Conservation (phyloP, 75 land plant species). For the Adiantum capillusveneris region DNA sequence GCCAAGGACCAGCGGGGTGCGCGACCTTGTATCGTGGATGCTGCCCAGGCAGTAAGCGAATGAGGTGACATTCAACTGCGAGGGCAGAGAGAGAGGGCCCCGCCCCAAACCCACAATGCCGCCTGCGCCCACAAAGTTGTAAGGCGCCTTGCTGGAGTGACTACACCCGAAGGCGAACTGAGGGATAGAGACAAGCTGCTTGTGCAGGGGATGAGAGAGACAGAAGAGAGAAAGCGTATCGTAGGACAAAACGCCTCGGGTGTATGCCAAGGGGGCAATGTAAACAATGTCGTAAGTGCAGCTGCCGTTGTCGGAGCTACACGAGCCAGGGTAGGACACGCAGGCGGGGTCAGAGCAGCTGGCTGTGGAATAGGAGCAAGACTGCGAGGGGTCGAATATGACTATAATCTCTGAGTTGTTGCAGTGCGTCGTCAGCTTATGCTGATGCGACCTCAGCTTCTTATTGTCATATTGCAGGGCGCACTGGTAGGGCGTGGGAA, state of each 20-base stretch:
- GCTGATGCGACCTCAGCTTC: too few species aligned
- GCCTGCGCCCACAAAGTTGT: slow-evolving; percentile 63
- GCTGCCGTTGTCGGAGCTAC: neutral
- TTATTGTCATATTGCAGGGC: neutral
- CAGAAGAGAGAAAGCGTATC: neutral
- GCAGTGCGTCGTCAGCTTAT: too few species aligned
- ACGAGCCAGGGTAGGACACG: neutral
- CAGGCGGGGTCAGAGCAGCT: neutral
- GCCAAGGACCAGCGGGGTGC: slow-evolving; percentile 6
- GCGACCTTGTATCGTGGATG: slow-evolving; percentile 18
- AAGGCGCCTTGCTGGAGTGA: neutral
- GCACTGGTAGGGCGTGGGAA: neutral
- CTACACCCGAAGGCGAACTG: slow-evolving; percentile 4
- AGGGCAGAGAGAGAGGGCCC: slow-evolving; percentile 52
- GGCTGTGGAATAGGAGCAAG: neutral
- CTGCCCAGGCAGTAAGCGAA: slow-evolving; percentile 86
- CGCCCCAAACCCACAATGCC: slow-evolving; percentile 78
- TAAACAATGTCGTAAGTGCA: neutral
- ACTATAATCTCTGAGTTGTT: too few species aligned
- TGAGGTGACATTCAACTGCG: slow-evolving; percentile 23
- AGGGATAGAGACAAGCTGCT: neutral
- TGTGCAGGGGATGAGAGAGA: neutral
- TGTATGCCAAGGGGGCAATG: neutral
- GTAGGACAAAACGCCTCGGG: neutral
- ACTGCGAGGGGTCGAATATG: slow-evolving; percentile 5